These are phyloP conservation scores for Ustulina deusta DNA, from an alignment of 2,329 filamentous ascomycete genomes.

Conservation along the genomic window DNA sequence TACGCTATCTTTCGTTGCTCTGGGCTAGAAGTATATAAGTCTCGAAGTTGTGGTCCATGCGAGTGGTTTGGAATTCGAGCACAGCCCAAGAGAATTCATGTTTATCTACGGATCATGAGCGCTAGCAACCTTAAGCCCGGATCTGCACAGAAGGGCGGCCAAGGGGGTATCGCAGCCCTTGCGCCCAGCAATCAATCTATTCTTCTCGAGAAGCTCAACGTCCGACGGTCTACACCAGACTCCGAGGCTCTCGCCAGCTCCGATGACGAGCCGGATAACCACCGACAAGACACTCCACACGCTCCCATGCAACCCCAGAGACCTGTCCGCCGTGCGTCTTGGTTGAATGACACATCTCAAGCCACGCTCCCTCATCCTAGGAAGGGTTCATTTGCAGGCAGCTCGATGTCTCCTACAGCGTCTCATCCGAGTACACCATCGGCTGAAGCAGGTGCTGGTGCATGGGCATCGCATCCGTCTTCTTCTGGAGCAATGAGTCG, in stretches of 20 bases:
- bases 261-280: constrained; percentile 86
- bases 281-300: constrained; percentile 65
- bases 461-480: constrained; percentile 67
- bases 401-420: constrained; percentile 80
- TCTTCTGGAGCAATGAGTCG: constrained; percentile 63
- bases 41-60: constrained; percentile 21
- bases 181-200: constrained; percentile 71
- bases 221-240: constrained; percentile 88
- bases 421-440: constrained; percentile 87
- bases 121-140: constrained; percentile 63
- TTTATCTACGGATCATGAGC: constrained; percentile 60
- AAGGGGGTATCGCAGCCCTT: constrained; percentile 58
- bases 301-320: constrained; percentile 65
- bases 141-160: constrained; percentile 64
- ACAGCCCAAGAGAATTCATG: constrained; percentile 35
- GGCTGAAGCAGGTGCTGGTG: constrained; percentile 67
- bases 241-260: constrained; percentile 94
- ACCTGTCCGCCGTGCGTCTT: constrained; percentile 79
- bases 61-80: constrained; percentile 14
- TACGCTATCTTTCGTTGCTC: constrained; percentile 12
- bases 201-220: constrained; percentile 79
- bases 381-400: constrained; percentile 81
- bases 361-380: constrained; percentile 68
- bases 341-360: constrained; percentile 85
- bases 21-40: constrained; percentile 27